These are phyloP conservation scores for Ceratocystis lukuohia DNA, from an alignment of 2,329 filamentous ascomycete genomes.

Conservation along the genomic window DNA sequence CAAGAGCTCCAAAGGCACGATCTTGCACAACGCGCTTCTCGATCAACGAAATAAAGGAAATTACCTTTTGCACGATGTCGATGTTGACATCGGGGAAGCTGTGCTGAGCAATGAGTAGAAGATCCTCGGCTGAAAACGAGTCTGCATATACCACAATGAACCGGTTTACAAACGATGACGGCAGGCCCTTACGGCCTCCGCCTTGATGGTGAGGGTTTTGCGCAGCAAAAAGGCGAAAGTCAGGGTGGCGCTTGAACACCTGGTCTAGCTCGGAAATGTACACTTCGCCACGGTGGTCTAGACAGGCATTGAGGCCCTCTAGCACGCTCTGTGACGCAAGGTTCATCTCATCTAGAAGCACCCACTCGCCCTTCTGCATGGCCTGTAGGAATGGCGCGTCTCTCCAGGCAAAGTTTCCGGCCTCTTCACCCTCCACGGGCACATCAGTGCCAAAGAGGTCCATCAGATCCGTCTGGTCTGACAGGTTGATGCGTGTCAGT, in stretches of 20 bases:
- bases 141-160: conserved; percentile 98
- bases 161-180: conserved; percentile 91
- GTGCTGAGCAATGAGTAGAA: conserved; percentile 67
- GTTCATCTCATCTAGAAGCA: conserved; percentile 97
- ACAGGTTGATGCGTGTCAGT: conserved; percentile 88
- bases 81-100: conserved; percentile 54
- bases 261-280: conserved; percentile 93
- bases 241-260: conserved; percentile 74
- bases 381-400: conserved; percentile 91
- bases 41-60: conserved; percentile 67
- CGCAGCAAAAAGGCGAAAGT: conserved; percentile 90
- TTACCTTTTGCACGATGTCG: conserved; percentile 51
- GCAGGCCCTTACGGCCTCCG: conserved; percentile 84
- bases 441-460: conserved; percentile 95
- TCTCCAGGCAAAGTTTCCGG: conserved; percentile 86
- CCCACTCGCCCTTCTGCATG: conserved; percentile 96
- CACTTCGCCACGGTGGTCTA: conserved; percentile 90
- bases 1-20: conserved; percentile 45
- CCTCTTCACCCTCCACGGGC: conserved; percentile 80
- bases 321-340: conserved; percentile 91
- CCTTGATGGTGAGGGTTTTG: conserved; percentile 98
- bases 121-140: conserved; percentile 66
- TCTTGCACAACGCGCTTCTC: conserved; percentile 55
- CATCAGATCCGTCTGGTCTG: conserved; percentile 94
- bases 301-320: conserved; percentile 88